Evolutionary conservation across 495 filamentous ascomycete species (phyloP).

Genomic region (Sporormia fimetaria): DNA sequence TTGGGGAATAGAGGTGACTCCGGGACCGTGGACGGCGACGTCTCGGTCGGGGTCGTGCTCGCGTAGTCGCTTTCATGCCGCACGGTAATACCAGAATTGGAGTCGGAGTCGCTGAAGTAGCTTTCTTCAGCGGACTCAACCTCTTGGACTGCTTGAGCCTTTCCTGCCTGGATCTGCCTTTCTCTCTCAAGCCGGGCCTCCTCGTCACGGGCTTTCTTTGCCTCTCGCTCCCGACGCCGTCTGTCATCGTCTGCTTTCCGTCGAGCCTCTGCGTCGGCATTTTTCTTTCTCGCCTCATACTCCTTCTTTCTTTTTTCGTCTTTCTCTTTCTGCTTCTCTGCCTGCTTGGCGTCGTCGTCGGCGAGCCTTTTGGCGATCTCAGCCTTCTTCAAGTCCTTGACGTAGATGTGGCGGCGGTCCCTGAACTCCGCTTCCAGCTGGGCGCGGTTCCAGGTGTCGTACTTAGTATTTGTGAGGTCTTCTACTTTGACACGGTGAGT

Average conservation of each 20-base stretch:
- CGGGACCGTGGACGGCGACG: too few species aligned
- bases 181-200: background rate
- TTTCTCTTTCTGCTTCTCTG: background rate
- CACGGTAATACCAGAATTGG: too few species aligned
- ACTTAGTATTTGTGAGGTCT: conserved; percentile 6
- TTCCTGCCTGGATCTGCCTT: background rate
- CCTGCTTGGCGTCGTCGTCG: background rate
- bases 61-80: too few species aligned
- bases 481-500: conserved; percentile 12
- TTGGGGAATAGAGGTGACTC: too few species aligned
- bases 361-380: conserved; percentile 6
- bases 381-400: conserved; percentile 13
- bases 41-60: too few species aligned
- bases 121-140: background rate
- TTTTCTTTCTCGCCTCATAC: conserved; percentile 6
- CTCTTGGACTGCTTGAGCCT: conserved; percentile 2
- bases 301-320: conserved; percentile 1
- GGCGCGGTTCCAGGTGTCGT: conserved; percentile 6
- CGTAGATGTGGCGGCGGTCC: background rate
- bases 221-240: conserved; percentile 2
- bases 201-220: background rate
- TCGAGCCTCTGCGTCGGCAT: background rate
- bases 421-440: conserved; percentile 2
- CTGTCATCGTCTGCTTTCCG: conserved; percentile 3
- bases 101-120: too few species aligned